A percentile compares a stretch with the other conserved stretches of the same genome.
phyloP scores from a whole-genome alignment of 2,329 filamentous ascomycete species.

The Ceratocystis harringtonii region DNA sequence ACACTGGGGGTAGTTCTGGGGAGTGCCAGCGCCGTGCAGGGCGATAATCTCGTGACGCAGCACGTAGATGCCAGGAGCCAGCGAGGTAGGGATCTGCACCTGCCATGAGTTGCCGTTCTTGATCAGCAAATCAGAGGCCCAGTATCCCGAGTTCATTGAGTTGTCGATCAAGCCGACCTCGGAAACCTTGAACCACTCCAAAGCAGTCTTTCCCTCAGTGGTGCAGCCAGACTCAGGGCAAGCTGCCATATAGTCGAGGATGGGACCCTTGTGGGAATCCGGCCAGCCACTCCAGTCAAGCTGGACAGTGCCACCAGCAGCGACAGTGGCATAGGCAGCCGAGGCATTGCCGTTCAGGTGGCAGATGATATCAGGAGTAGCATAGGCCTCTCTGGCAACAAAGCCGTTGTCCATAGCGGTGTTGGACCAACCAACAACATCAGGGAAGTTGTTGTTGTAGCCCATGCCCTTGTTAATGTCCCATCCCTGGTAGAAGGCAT shows the following conservation, averaged over 20 bases:
- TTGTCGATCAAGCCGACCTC: conserved; percentile 36
- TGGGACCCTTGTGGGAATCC: conserved; percentile 45
- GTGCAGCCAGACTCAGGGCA: conserved; percentile 38
- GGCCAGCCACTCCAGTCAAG: conserved; percentile 53
- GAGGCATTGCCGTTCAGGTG: conserved; percentile 30
- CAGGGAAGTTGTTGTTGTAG: conserved; percentile 19
- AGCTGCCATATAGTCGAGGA: conserved; percentile 45
- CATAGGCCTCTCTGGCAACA: conserved; percentile 30
- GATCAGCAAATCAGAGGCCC: conserved; percentile 41
- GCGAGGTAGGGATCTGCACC: conserved; percentile 31
- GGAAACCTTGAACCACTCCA: conserved; percentile 47
- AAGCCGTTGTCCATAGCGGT: conserved; percentile 30
- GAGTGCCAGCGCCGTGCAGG: conserved; percentile 34
- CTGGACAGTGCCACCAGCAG: conserved; percentile 43
- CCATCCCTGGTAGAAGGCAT: conserved; percentile 24
- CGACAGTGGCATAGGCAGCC: conserved; percentile 30
- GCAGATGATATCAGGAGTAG: conserved; percentile 33
- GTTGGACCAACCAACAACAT: conserved; percentile 24
- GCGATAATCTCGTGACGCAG: conserved; percentile 42
- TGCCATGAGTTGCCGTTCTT: conserved; percentile 32
- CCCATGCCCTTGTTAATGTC: conserved; percentile 20
- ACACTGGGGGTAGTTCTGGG: conserved; percentile 40
- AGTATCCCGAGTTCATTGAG: conserved; percentile 30
- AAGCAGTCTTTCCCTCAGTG: conserved; percentile 33
- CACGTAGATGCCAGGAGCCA: conserved; percentile 39